These are phyloP conservation scores for Prinsepia uniflora DNA, from an alignment of 306 rosid genomes.

Conservation along the genomic window DNA sequence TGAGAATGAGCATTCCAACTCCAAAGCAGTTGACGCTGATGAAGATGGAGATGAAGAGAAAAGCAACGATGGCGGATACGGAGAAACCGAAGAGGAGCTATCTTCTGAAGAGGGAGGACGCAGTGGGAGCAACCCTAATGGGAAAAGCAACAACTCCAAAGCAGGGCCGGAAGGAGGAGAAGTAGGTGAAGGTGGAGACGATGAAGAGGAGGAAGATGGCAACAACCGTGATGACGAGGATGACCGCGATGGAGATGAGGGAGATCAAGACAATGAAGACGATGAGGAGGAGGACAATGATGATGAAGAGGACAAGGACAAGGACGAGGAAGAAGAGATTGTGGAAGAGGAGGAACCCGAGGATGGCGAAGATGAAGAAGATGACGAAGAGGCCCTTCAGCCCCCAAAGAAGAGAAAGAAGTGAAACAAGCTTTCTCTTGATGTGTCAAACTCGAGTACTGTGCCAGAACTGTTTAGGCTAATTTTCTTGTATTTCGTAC, in stretches of 20 bases:
- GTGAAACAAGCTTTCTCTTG: slow-evolving; percentile 2
- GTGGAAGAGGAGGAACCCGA: slow-evolving; percentile 15
- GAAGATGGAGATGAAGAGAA: slow-evolving; percentile 24
- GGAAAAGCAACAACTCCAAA: slow-evolving; percentile 19
- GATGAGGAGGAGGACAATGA: slow-evolving; percentile 1
- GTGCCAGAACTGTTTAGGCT: slow-evolving; percentile 18
- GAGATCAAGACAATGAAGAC: not conserved
- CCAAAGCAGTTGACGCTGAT: slow-evolving; percentile 27
- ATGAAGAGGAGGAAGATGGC: slow-evolving; percentile 20
- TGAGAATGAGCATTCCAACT: not conserved
- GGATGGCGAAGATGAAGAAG: slow-evolving; percentile 29
- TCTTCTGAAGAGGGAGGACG: slow-evolving; percentile 37
- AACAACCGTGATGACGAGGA: slow-evolving; percentile 7
- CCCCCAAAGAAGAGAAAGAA: slow-evolving; percentile 53
- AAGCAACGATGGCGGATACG: slow-evolving; percentile 17
- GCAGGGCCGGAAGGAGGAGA: slow-evolving; percentile 18
- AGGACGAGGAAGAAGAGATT: slow-evolving; percentile 31
- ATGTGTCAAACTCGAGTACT: not conserved
- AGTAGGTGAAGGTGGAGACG: slow-evolving; percentile 18
- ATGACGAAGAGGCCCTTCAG: slow-evolving; percentile 40
- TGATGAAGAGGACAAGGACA: slow-evolving; percentile 11
- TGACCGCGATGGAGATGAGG: not conserved
- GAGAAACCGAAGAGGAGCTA: slow-evolving; percentile 29
- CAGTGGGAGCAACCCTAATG: slow-evolving; percentile 19
- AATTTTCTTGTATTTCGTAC: slow-evolving; percentile 6